phyloP scores from a whole-genome alignment of 768 basidiomycete species.

The Boletus insuetus region DNA sequence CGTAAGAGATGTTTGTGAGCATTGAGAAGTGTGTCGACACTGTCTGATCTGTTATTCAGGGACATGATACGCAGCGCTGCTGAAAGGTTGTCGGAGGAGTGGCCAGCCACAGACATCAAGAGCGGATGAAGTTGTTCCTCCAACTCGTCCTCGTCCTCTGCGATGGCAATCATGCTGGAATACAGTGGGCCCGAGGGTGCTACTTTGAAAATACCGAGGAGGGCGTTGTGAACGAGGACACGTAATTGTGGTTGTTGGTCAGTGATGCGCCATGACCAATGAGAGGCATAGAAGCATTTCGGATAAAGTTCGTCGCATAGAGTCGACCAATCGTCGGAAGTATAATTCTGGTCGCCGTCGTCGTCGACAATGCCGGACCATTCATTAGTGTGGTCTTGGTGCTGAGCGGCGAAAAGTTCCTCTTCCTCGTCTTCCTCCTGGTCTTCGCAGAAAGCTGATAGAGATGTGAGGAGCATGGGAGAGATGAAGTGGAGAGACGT shows the following conservation, averaged over 20 bases:
- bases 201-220: constrained; percentile 48
- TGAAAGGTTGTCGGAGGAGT: constrained; percentile 49
- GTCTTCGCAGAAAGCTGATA: background rate
- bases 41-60: constrained; percentile 32
- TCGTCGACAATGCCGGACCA: constrained; percentile 27
- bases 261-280: constrained; percentile 50
- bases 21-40: constrained; percentile 43
- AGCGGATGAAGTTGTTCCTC: constrained; percentile 35
- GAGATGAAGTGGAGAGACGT: constrained; percentile 12
- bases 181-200: constrained; percentile 49
- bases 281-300: constrained; percentile 40
- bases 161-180: constrained; percentile 39
- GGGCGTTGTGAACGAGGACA: constrained; percentile 41
- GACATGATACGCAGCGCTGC: constrained; percentile 55
- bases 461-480: background rate
- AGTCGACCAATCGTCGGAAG: constrained; percentile 20
- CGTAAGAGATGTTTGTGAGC: constrained; percentile 56
- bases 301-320: constrained; percentile 24
- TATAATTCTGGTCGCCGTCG: constrained; percentile 29
- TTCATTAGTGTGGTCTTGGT: background rate
- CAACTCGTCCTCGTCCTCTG: constrained; percentile 32
- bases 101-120: constrained; percentile 41
- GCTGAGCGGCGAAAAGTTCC: background rate
- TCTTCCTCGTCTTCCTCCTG: constrained; percentile 29
- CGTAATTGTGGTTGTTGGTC: constrained; percentile 41